Percentiles rank a stretch among this genome's conserved stretches.
phyloP scores from a whole-genome alignment of 2,329 filamentous ascomycete species.

The Harringtonia aguacate region DNA sequence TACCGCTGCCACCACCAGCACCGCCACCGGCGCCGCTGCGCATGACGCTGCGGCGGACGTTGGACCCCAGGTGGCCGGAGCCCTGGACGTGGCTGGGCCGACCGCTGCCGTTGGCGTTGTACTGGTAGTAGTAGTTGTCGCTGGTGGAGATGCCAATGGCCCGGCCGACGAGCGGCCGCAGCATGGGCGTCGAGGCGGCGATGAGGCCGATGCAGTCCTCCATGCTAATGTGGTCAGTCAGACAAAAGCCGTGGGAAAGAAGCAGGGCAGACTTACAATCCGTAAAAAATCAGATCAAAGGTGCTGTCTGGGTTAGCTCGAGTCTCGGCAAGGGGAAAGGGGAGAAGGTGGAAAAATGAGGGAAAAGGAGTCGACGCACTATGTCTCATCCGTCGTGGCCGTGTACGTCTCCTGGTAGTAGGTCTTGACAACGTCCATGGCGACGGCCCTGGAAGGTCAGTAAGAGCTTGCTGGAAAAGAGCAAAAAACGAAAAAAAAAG shows the following conservation, averaged over 20 bases:
- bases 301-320: too few species aligned
- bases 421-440: slow-evolving; percentile 27
- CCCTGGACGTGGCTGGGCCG: too few species aligned
- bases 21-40: too few species aligned
- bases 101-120: slow-evolving; percentile 2
- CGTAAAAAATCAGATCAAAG: too few species aligned
- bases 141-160: slow-evolving; percentile 16
- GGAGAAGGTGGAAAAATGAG: too few species aligned
- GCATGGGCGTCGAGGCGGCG: slow-evolving; percentile 26
- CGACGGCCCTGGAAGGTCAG: slow-evolving; percentile 21
- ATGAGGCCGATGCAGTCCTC: slow-evolving; percentile 29
- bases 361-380: slow-evolving; percentile 18
- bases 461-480: not conserved
- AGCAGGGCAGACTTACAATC: too few species aligned
- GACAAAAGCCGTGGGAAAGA: too few species aligned
- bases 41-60: too few species aligned
- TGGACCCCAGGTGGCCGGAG: too few species aligned
- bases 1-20: too few species aligned
- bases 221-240: slow-evolving; percentile 24
- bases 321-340: too few species aligned
- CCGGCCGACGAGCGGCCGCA: slow-evolving; percentile 24
- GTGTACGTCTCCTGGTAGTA: slow-evolving; percentile 23
- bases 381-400: slow-evolving; percentile 21
- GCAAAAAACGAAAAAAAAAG: too few species aligned
- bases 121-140: not conserved